phyloP scores from a whole-genome alignment of 2,329 filamentous ascomycete species.

The Pseudogymnoascus sp. region DNA sequence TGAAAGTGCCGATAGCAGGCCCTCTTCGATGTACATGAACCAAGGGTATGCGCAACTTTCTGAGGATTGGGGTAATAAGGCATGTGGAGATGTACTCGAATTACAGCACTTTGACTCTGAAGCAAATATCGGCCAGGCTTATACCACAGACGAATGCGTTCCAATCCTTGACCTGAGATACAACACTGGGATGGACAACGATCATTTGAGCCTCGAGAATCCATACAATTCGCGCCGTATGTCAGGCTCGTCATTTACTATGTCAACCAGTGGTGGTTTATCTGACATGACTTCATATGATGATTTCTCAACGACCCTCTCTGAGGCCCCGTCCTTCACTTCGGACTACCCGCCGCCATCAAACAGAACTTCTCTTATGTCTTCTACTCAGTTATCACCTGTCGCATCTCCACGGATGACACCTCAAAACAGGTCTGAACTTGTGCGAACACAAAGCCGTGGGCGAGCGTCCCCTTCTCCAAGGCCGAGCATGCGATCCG shows the following conservation, averaged over 20 bases:
- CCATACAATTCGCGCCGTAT: slow-evolving; percentile 53
- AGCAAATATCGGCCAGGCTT: slow-evolving; percentile 54
- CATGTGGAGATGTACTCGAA: slow-evolving; percentile 50
- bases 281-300: slow-evolving; percentile 66
- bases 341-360: slow-evolving; percentile 55
- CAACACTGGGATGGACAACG: slow-evolving; percentile 42
- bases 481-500: slow-evolving; percentile 58
- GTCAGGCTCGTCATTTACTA: slow-evolving; percentile 67
- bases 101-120: slow-evolving; percentile 50
- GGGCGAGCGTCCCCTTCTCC: slow-evolving; percentile 67
- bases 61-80: slow-evolving; percentile 48
- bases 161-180: slow-evolving; percentile 56
- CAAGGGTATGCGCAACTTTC: slow-evolving; percentile 12
- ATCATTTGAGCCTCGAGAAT: slow-evolving; percentile 44
- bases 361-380: slow-evolving; percentile 63
- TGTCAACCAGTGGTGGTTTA: slow-evolving; percentile 58
- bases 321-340: slow-evolving; percentile 59
- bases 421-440: slow-evolving; percentile 52
- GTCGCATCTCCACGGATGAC: slow-evolving; percentile 64
- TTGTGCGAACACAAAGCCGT: slow-evolving; percentile 57
- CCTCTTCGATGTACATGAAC: not conserved
- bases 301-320: slow-evolving; percentile 59
- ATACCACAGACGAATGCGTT: slow-evolving; percentile 55
- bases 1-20: slow-evolving; percentile 44
- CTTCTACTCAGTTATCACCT: slow-evolving; percentile 64